A percentile compares a stretch with the other conserved stretches of the same genome.
Conservation (phyloP, 1,284 basidiomycete genomes). For the Trametes pubescens region DNA sequence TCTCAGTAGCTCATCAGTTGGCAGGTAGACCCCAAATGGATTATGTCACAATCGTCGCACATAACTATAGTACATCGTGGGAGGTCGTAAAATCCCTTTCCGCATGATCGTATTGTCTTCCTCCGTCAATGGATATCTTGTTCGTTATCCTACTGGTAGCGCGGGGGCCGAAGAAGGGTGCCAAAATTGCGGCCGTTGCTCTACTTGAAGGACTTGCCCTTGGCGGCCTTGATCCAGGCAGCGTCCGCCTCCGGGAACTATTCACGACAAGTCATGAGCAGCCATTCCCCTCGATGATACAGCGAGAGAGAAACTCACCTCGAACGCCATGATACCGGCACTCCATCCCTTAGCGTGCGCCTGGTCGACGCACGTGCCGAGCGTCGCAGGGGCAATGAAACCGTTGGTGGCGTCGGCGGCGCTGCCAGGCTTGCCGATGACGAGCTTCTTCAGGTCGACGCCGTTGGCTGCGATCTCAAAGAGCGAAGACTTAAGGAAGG, state of each 20-base stretch:
- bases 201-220: constrained; percentile 19
- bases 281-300: neutral
- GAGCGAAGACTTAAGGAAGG: constrained; percentile 57
- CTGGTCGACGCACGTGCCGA: constrained; percentile 61
- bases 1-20: too few species aligned
- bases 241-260: constrained; percentile 31
- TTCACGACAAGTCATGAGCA: constrained; percentile 42
- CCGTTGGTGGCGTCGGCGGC: constrained; percentile 57
- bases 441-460: constrained; percentile 55
- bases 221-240: constrained; percentile 20
- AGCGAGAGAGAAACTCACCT: constrained; percentile 13
- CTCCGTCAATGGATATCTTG: neutral
- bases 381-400: constrained; percentile 58
- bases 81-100: constrained; percentile 1
- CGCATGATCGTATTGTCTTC: constrained; percentile 11
- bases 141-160: neutral
- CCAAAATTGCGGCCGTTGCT: neutral
- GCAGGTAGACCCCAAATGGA: neutral
- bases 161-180: neutral
- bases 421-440: constrained; percentile 70
- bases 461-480: constrained; percentile 69
- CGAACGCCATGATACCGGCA: constrained; percentile 40
- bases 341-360: constrained; percentile 66
- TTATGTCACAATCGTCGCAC: constrained; percentile 15
- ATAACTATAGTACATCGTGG: constrained; percentile 16